Evolutionary conservation across 1,284 basidiomycete species (phyloP), one percentile per base, ranked within the genome.

Genomic region (Athelia sp.): DNA sequence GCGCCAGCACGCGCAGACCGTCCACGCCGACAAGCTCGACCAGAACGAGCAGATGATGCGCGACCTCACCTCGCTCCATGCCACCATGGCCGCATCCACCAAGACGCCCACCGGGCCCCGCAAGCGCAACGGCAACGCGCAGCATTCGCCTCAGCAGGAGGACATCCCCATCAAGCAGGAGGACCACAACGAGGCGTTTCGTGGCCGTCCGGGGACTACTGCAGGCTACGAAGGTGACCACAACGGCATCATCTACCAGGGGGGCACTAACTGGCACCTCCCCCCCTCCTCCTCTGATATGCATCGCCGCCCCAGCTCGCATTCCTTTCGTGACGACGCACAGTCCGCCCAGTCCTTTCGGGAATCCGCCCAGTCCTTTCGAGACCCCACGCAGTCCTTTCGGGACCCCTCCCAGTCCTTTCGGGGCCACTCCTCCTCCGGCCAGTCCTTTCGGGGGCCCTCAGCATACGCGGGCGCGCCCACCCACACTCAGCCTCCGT

Each of bases 1-100:
- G 11, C 84, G 95, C 43, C 95, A 98, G 63, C 95, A 98, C 67
- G 91, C 94, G 0, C 90, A 95, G 71, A 97, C 94, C 3, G 93
- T 97, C 2, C 95, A 98, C 62, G 85, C 93, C 22, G 93, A 97
- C 63, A 90, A 89, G 69, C 79, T 80, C 62, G 86, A 90, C 0
- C 79, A 86, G 64, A 98, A 98, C 74, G 91, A 95, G 64, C 73
- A 79, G 42, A 94, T 95, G 90, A 91, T 96, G 82, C 82, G 86
- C 55, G 88, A 93, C 50, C 82, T 97, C 51, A 89, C 89, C 31
- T 80, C 84, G 2, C 78, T 96, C 26, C 93, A 97, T 58, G 87
- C 92, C 24, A 82, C 79, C 46, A 90, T 97, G 83, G 81, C 82
- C 18, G 84, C 84, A 13, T 81, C 81, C 35, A 79, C 76, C 67